Evolutionary conservation across 805 yeast species (phyloP).

Genomic region (Candida jianshihensis): DNA sequence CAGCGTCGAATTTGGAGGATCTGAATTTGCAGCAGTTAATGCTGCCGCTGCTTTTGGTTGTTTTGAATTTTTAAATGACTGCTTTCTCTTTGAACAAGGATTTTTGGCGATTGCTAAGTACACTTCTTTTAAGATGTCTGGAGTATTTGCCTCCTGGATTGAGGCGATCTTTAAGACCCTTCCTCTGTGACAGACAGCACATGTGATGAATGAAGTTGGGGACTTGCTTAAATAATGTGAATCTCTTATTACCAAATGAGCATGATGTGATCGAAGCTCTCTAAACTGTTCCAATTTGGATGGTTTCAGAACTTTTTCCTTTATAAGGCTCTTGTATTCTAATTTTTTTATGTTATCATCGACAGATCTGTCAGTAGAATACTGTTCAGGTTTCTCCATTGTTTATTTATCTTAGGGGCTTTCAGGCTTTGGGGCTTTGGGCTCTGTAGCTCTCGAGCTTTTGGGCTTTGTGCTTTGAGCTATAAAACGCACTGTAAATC

Average conservation of each 20-base stretch:
- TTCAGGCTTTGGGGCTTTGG: no score
- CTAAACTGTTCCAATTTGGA: slow-evolving; percentile 16
- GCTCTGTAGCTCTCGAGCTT: no score
- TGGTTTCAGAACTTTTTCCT: slow-evolving; percentile 21
- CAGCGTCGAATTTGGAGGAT: not conserved
- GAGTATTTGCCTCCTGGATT: slow-evolving; percentile 16
- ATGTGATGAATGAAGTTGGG: slow-evolving; percentile 22
- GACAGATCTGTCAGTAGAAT: no score
- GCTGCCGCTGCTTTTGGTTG: not conserved
- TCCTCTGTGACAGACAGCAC: slow-evolving; percentile 23
- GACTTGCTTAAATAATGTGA: slow-evolving; percentile 20
- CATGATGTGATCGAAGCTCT: slow-evolving; percentile 15
- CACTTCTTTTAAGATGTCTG: slow-evolving; percentile 16
- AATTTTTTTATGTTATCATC: slow-evolving; percentile 16
- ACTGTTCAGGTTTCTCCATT: no score
- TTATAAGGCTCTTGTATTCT: slow-evolving; percentile 19
- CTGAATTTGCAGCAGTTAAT: not conserved
- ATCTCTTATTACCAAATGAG: slow-evolving; percentile 23
- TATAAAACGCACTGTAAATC: no score
- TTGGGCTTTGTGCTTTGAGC: no score
- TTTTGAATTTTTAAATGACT: slow-evolving; percentile 15
- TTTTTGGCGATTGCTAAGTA: slow-evolving; percentile 16
- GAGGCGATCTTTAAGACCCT: slow-evolving; percentile 19
- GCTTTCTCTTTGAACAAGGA: slow-evolving; percentile 21
- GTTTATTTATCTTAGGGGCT: no score